Evolutionary conservation across 495 filamentous ascomycete species (phyloP), one percentile per base, ranked within the genome.

Genomic region (Cetradonia linearis): DNA sequence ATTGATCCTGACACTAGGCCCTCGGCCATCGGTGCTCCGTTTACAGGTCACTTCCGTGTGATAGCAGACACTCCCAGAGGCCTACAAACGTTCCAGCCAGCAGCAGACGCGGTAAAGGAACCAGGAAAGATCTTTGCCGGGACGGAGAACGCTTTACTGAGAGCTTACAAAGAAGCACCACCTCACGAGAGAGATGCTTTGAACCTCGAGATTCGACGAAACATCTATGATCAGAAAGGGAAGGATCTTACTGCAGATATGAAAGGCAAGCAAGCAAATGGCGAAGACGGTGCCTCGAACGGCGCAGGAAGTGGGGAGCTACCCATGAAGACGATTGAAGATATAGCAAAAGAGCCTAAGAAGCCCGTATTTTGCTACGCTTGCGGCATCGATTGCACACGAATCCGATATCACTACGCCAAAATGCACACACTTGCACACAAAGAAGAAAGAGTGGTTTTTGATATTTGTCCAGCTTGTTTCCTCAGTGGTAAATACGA

Each of bases 11-110:
- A 96, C 67, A 88, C 89, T 48, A 84, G 93, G 46, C 93, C 93
- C 10, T 96, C 94, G 4, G 91, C 89, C 71, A 93, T 96, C 61
- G 92, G 91, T 6, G 94, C 93, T 4, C 94, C 93, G 16, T 96
- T 95, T 67, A 98, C 93, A 1, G 92, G 93, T 42, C 94, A 98
- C 73, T 98, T 97, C 83, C 83, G 89, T 63, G 83, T 96, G 55
- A 86, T 90, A 52, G 91, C 87, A 64, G 93, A 98, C 70, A 96
- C 93, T 5, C 94, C 93, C 50, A 87, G 93, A 34, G 93, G 93
- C 20, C 81, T 98, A 38, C 92, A 96, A 69, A 84, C 91, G 44
- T 95, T 90, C 79, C 93, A 98, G 69, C 93, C 93, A 25, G 86
- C 86, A 5, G 83, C 90, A 0, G 84, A 88, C 67, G 81, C 87